Base-by-base conservation (phyloP, 1,284 basidiomycete species). In the Anthracocystis setariae region DNA sequence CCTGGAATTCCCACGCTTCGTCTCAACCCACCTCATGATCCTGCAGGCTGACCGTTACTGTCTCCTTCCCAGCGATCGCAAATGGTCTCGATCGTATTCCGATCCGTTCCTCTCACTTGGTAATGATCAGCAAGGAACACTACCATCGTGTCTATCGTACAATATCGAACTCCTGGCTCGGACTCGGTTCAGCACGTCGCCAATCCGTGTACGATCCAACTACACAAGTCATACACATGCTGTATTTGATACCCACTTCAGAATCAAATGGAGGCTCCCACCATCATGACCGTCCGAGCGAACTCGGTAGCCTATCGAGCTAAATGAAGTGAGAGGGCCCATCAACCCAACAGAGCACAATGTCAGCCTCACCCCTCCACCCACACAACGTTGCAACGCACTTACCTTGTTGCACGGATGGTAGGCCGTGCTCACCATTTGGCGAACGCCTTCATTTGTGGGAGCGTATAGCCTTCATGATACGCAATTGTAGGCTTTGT, bases 1-100 rank as follows among this genome's bases (percentile, higher is more conserved):
- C 51, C 13, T 63, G 54, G 55, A 39, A 59, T 46, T 42, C 53
- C 4, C 47, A 50, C 38, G 24, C 44, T 20, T 49, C 55, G 5
- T 18, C 46, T 0, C 38, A 47, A 17, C 63, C 64, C 48, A 67
- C 64, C 46, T 60, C 52, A 56, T 52, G 33, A 51, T 29, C 29
- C 29, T 29, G 29, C 29, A 29, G 29, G 7, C 12, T 29, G 7
- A 37, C 8, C 8, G 12, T 5, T 9, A 37, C 35, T 37, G 8
- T 37, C 35, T 37, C 35, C 8, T 29, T 29, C 12, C 29, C 29
- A 12, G 29, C 12, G 29, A 29, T 29, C 29, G 7, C 7, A 29
- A 12, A 12, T 29, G 7, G 7, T 29, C 7, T 12, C 29, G 29
- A 29, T 29, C n/a, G n/a, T n/a, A n/a, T n/a, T n/a, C n/a, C n/a